phyloP scores from a whole-genome alignment of 495 filamentous ascomycete species.

The Pyrenula aspistea region DNA sequence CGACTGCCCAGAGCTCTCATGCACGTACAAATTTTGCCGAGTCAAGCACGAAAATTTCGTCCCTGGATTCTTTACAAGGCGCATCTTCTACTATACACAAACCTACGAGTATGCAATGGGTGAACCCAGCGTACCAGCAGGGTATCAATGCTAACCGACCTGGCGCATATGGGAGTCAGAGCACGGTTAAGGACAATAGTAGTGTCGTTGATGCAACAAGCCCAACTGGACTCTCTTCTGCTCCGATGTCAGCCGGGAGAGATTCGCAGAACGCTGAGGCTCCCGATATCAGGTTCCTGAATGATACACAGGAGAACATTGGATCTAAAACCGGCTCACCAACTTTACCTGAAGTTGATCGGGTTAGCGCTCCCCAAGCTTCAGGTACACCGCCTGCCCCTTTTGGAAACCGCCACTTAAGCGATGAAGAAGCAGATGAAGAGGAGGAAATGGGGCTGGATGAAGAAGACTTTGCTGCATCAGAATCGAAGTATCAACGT shows the following conservation, averaged over 20 bases:
- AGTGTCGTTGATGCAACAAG: background rate
- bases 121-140: background rate
- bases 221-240: background rate
- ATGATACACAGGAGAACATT: conserved; percentile 7
- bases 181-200: background rate
- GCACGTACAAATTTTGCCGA: background rate
- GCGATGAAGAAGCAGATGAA: conserved; percentile 35
- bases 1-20: background rate
- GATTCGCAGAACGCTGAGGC: conserved; percentile 8
- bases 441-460: conserved; percentile 28
- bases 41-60: background rate
- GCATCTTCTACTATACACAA: background rate
- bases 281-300: background rate
- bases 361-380: background rate
- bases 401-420: conserved; percentile 17
- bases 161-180: background rate
- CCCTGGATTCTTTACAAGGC: background rate
- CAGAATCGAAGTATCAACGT: conserved; percentile 33
- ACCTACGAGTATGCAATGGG: background rate
- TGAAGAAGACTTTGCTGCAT: conserved; percentile 37
- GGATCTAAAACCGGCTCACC: background rate
- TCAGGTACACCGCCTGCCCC: conserved; percentile 13
- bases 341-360: background rate
- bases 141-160: background rate
- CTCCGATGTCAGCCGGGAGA: conserved; percentile 8